phyloP scores from a whole-genome alignment of 495 filamentous ascomycete species.

The Lasiosphaeria hispida region DNA sequence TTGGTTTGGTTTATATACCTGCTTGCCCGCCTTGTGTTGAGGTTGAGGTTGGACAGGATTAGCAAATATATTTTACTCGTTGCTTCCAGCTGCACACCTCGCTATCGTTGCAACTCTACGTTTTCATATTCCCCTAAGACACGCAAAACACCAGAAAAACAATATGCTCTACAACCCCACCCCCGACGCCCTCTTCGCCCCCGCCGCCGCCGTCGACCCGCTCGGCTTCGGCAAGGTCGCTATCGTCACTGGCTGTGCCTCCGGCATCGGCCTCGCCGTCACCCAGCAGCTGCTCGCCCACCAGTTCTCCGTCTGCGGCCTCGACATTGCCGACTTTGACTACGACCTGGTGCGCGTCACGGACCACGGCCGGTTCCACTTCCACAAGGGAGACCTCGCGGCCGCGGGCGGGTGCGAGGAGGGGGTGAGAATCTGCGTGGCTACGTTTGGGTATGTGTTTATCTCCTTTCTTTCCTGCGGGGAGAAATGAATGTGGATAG shows the following conservation, averaged over 20 bases:
- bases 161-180: slow-evolving; percentile 28
- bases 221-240: slow-evolving; percentile 32
- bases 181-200: slow-evolving; percentile 23
- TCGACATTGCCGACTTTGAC: slow-evolving; percentile 34
- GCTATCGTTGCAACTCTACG: neutral
- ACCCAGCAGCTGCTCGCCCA: slow-evolving; percentile 37
- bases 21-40: no score
- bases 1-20: no score
- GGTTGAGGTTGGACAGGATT: no score
- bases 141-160: neutral
- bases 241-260: slow-evolving; percentile 43
- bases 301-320: slow-evolving; percentile 39
- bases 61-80: no score
- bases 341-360: slow-evolving; percentile 27
- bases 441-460: slow-evolving; percentile 31
- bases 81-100: no score
- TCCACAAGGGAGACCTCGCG: slow-evolving; percentile 33
- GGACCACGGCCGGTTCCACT: slow-evolving; percentile 34
- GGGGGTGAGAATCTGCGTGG: slow-evolving; percentile 28
- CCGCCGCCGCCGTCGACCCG: slow-evolving; percentile 22
- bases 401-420: slow-evolving; percentile 28
- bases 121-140: neutral
- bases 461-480: no score
- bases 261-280: slow-evolving; percentile 43
- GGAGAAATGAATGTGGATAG: neutral